Conservation (phyloP, 495 filamentous ascomycete genomes). For the Penicillium samsonianum region DNA sequence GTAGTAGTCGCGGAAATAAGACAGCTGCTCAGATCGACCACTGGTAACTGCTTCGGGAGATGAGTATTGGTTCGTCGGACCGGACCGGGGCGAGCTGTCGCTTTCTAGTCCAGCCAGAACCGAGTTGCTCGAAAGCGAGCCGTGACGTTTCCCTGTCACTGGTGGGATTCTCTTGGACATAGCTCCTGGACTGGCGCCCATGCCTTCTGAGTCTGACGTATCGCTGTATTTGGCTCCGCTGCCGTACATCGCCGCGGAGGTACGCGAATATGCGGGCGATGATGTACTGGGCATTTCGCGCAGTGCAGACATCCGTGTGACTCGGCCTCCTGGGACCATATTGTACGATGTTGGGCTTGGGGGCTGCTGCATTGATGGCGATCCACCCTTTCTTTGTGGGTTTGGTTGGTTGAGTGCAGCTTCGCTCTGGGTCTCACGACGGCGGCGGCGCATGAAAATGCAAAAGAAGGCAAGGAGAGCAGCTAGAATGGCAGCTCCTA, state of each 20-base stretch:
- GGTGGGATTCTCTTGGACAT: conserved; percentile 59
- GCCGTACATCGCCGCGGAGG: conserved; percentile 42
- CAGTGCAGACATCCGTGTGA: conserved; percentile 93
- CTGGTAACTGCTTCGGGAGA: conserved; percentile 81
- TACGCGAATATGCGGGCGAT: conserved; percentile 55
- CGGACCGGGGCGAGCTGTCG: conserved; percentile 71
- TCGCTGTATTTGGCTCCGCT: conserved; percentile 59
- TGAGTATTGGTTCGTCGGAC: conserved; percentile 72
- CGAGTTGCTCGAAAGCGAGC: conserved; percentile 88
- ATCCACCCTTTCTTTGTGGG: conserved; percentile 61
- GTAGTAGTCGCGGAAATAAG: conserved; percentile 98
- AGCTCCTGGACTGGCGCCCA: conserved; percentile 76
- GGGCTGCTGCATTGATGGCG: conserved; percentile 52
- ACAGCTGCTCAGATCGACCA: conserved; percentile 90
- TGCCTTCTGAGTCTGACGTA: conserved; percentile 78
- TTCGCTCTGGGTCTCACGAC: conserved; percentile 55
- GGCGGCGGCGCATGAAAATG: conserved; percentile 59
- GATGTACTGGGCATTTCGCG: conserved; percentile 64
- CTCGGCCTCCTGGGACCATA: conserved; percentile 80
- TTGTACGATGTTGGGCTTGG: conserved; percentile 63
- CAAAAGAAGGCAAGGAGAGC: conserved; percentile 62
- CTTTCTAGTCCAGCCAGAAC: conserved; percentile 67
- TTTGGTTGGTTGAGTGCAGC: conserved; percentile 85
- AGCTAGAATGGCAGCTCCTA: conserved; percentile 66
- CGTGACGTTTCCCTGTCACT: conserved; percentile 73